Base-by-base conservation (phyloP, 306 rosid genomes). In the Vigna mungo region DNA sequence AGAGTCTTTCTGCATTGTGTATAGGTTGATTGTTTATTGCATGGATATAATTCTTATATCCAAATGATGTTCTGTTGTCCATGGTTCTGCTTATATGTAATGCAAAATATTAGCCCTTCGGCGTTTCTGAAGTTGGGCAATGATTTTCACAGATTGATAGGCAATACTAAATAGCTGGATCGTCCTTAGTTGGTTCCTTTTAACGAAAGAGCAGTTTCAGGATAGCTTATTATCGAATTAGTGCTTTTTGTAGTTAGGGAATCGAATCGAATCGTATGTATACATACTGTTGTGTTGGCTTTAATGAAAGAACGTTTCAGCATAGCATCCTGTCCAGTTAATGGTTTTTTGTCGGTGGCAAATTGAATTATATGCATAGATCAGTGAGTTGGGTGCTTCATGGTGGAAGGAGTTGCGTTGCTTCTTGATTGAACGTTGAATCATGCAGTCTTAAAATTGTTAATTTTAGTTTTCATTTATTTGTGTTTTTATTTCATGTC, bases 11-110 rank as follows among this genome's bases (percentile, higher is more conserved):
- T 82, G 79, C 61, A 76, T 82, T 85, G 93, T 85, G 93, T 90
- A 89, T 86, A 89, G 79, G 80, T 88, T 64, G 71, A 80, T 88
- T 88, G 88, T 83, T 88, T 81, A 83, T 78, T 85, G 81, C 83
- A 55, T 81, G 87, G 86, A 76, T 77, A 68, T 78, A 56, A 81
- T 81, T 76, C 64, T 77, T 86, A 62, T 81, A 83, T 88, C 89
- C 86, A 74, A 82, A 71, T 85, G 86, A 78, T 76, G 52, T 77
- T 76, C 67, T 80, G 70, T 72, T 69, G 70, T 49, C 62, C 18
- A 75, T 69, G 86, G 75, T 64, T 73, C 78, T 79, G 48, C 85
- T 75, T 77, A 52, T 48, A 73, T 51, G 73, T 51, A 71, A 75
- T 83, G 73, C 75, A 77, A 77, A 81, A 51, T 70, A 48, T 32